Conservation (phyloP, 371 early-diverging fungal genomes). For the Zychaea mexicana region DNA sequence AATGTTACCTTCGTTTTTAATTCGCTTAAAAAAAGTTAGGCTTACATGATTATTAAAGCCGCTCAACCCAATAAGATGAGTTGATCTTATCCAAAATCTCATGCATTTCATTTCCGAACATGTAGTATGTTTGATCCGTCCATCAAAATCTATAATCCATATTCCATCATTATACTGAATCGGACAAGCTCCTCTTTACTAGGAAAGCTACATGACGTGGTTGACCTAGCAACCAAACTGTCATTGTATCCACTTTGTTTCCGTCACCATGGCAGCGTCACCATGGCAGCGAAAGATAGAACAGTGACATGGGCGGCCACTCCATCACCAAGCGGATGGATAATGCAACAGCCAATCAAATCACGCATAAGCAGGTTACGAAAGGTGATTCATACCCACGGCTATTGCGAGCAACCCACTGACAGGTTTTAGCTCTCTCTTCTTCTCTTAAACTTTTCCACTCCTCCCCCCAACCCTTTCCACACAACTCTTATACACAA, state of each 20-base stretch:
- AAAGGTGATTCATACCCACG: conserved; percentile 6
- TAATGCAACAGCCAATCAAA: not conserved
- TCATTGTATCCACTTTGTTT: too few relatives aligned
- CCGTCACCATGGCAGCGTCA: not conserved
- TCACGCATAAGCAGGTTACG: not conserved
- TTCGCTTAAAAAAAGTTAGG: too few relatives aligned
- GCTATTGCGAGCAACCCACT: not conserved
- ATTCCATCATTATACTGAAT: too few relatives aligned
- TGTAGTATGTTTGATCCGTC: not conserved
- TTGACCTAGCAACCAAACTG: too few relatives aligned
- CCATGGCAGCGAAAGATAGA: not conserved
- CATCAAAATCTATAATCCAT: too few relatives aligned
- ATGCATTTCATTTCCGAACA: not conserved
- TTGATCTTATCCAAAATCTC: conserved; percentile 4
- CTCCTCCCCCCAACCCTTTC: not conserved
- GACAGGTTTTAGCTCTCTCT: not conserved
- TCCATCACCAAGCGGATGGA: not conserved
- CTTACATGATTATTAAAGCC: too few relatives aligned
- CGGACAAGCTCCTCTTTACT: too few relatives aligned
- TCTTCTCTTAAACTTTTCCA: not conserved
- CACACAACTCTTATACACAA: not conserved
- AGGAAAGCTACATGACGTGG: too few relatives aligned
- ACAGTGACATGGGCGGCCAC: too few relatives aligned
- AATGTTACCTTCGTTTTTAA: too few relatives aligned
- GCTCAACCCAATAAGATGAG: not conserved